phyloP scores from a whole-genome alignment of 2,329 filamentous ascomycete genomes.

The Trichoderma sp. region DNA sequence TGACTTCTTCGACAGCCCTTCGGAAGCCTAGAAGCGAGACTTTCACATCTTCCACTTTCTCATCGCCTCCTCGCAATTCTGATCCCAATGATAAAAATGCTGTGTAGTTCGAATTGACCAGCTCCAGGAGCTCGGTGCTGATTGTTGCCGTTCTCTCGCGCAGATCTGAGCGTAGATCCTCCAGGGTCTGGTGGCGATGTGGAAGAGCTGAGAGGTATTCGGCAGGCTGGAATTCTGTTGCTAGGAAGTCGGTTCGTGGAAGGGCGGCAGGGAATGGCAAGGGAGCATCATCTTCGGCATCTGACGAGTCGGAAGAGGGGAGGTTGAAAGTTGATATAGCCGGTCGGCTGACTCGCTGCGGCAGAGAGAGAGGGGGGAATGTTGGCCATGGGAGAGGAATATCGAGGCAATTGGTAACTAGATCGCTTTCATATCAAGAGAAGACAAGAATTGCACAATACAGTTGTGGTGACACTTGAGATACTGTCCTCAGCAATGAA shows the following conservation, averaged over 20 bases:
- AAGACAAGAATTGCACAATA: background rate
- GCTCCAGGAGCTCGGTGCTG: conserved; percentile 82
- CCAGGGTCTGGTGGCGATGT: conserved; percentile 91
- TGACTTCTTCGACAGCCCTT: conserved; percentile 76
- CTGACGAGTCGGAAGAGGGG: conserved; percentile 42
- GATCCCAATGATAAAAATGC: conserved; percentile 83
- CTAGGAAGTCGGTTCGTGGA: conserved; percentile 78
- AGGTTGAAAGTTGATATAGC: conserved; percentile 44
- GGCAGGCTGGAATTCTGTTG: conserved; percentile 74
- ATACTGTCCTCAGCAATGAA: background rate
- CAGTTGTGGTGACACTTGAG: background rate
- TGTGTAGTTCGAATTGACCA: conserved; percentile 94
- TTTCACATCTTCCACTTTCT: conserved; percentile 85
- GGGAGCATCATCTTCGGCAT: conserved; percentile 61
- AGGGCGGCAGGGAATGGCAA: conserved; percentile 89
- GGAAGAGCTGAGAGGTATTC: conserved; percentile 78
- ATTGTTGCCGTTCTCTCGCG: conserved; percentile 78
- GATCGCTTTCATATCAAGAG: background rate
- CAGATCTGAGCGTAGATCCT: conserved; percentile 85
- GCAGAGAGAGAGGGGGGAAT: conserved; percentile 32
- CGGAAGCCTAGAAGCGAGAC: conserved; percentile 85
- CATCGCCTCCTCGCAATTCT: conserved; percentile 82
- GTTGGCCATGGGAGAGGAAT: conserved; percentile 29
- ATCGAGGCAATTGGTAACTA: background rate
- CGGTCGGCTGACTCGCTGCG: conserved; percentile 27